Conservation (phyloP, 768 basidiomycete species). For the Panaeolus papilionaceus region DNA sequence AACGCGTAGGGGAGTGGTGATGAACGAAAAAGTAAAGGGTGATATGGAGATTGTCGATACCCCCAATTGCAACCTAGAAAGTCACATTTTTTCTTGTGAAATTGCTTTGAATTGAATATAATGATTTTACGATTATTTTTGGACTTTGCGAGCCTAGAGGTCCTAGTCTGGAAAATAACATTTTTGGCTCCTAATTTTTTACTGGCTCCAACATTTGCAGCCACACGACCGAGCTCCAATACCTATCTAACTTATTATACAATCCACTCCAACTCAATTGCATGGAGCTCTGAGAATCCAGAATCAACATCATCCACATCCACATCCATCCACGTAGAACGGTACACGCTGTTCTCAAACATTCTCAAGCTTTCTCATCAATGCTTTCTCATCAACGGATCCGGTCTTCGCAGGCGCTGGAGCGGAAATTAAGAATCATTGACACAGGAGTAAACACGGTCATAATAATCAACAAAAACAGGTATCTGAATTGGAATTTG, state of each 20-base stretch:
- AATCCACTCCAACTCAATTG: too few relatives aligned
- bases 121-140: neutral
- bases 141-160: too few relatives aligned
- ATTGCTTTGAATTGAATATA: constrained; percentile 19
- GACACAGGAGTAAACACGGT: too few relatives aligned
- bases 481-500: too few relatives aligned
- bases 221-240: neutral
- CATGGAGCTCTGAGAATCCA: neutral
- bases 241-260: neutral
- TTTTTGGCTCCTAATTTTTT: too few relatives aligned
- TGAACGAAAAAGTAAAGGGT: neutral
- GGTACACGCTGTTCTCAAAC: neutral
- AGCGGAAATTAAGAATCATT: too few relatives aligned
- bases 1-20: neutral
- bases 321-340: neutral
- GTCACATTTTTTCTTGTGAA: constrained; percentile 26
- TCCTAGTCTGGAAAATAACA: too few relatives aligned
- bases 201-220: neutral
- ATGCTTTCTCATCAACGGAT: too few relatives aligned
- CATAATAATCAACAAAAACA: too few relatives aligned
- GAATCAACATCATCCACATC: too few relatives aligned
- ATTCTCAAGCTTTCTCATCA: neutral
- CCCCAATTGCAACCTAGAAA: neutral
- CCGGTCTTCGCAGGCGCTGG: too few relatives aligned
- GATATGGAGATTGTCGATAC: neutral